Percentiles rank a stretch among this genome's conserved stretches.
Conservation (phyloP, 352 stramenopile genomes). For the Phytophthora crassamura region DNA sequence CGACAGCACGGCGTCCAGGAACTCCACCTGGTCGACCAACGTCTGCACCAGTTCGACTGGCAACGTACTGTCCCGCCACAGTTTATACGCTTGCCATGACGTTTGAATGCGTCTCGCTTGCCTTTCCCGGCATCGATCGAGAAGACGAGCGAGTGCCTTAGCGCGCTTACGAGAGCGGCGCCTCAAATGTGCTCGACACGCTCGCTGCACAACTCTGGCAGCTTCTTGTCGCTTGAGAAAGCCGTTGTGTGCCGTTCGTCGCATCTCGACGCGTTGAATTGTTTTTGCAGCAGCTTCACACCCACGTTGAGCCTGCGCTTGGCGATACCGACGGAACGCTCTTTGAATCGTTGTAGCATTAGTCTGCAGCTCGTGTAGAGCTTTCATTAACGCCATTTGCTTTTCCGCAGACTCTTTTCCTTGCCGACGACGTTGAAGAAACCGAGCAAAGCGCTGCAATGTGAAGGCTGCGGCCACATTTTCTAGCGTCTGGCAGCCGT, state of each 20-base stretch:
- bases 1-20: slow-evolving; percentile 41
- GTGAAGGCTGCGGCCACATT: slow-evolving; percentile 41
- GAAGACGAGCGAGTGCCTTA: slow-evolving; percentile 6
- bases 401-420: slow-evolving; percentile 4
- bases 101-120: slow-evolving; percentile 40
- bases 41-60: slow-evolving; percentile 23
- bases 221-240: slow-evolving; percentile 22
- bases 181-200: slow-evolving; percentile 14
- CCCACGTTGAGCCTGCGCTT: background rate
- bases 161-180: slow-evolving; percentile 4
- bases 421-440: slow-evolving; percentile 12
- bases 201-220: slow-evolving; percentile 33
- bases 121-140: slow-evolving; percentile 14
- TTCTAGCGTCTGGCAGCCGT: slow-evolving; percentile 35
- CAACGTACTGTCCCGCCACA: slow-evolving; percentile 35
- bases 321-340: slow-evolving; percentile 29
- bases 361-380: slow-evolving; percentile 20
- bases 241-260: slow-evolving; percentile 6
- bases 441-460: slow-evolving; percentile 34
- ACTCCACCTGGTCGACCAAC: slow-evolving; percentile 61
- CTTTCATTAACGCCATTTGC: slow-evolving; percentile 22
- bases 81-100: slow-evolving; percentile 38
- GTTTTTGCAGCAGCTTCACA: slow-evolving; percentile 24
- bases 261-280: slow-evolving; percentile 40
- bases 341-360: slow-evolving; percentile 50